Base-by-base conservation (phyloP, 306 rosid species). In the Dalbergia cochinchinensis region DNA sequence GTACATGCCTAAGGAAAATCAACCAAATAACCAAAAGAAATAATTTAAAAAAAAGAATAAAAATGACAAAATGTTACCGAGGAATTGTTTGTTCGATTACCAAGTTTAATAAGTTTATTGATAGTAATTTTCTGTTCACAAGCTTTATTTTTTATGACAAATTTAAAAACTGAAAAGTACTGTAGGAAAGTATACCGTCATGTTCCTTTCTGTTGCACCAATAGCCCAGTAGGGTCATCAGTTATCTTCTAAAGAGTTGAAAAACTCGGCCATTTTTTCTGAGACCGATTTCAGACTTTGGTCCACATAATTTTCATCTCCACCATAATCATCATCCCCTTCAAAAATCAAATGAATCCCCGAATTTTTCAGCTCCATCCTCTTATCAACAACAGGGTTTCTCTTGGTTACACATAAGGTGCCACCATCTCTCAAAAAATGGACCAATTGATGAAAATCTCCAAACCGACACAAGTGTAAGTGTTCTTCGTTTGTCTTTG, bases 311-410 rank as follows among this genome's bases (percentile, higher is more conserved):
- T 86, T 83, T 85, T 87, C 92, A 0, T 74, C 81, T 82, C 90
- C 95, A 12, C 78, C 91, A 70, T 90, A 90, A 48, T 89, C 92
- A 74, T 92, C 93, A 39, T 87, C 94, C 59, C 86, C 94, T 83
- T 92, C 95, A 76, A 74, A 82, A 12, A 82, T 69, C 45, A 85
- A 74, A 78, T 84, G 78, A 64, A 83, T 16, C 53, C 93, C 97
- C 70, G 85, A 62, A 45, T 82, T 61, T 74, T 74, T 86, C 82
- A 92, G 76, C 83, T 88, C 87, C 60, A 92, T 65, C 6, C 93
- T 83, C 42, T 68, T 3, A 79, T 77, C 84, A 20, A 3, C 8
- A 5, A 92, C 88, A 12, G 88, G 80, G 50, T 65, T 78, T 69
- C 62, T 58, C 85, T 13, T 79, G 0, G 19, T 68, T 57, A 90